Base-by-base conservation (phyloP, 805 yeast genomes). In the Starmerella roubikii region DNA sequence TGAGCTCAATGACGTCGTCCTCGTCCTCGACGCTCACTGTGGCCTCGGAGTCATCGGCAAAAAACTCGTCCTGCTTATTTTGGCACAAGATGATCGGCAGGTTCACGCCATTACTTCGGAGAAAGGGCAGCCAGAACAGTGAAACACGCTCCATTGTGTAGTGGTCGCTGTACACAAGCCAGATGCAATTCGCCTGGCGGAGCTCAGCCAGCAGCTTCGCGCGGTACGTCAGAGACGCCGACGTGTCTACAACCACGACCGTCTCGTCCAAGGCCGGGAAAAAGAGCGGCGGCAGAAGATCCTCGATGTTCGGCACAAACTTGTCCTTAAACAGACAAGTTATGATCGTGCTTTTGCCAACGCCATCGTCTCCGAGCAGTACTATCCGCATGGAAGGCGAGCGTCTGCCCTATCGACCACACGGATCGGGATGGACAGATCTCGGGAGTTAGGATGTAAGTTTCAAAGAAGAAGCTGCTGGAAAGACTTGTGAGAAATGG, bases 81-180 rank as follows among this genome's bases (percentile, higher is more conserved):
- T 86, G 85, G 58, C 93, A 79, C 2, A 91, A 62, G 1, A 91
- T 83, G n/a, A 91, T 77, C 0, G 99, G 98, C 12, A 88, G 46
- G 54, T 91, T 91, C 41, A 88, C 84, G 3, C 98, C 99, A 69
- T 84, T 67, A 0, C 94, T 82, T 45, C 99, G 67, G 52, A 91
- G 78, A 66, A 78, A 71, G 37, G 93, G 91, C 71, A 91, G 77
- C 99, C 99, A 91, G 57, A 85, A 85, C 19, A 88, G 64, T 2
- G 94, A 76, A 4, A 91, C 74, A 34, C 97, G 67, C 56, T 91
- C 97, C 55, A 85, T 91, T 0, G 97, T 84, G 54, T 85, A 91
- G 53, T 85, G 94, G 54, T 86, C 97, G 3, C 91, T 72, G 55
- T 86, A 91, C 0, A 91, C 84, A n/a, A 91, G 68, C 88, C 95